Conservation (phyloP, 768 basidiomycete genomes). For the Trametes maxima region DNA sequence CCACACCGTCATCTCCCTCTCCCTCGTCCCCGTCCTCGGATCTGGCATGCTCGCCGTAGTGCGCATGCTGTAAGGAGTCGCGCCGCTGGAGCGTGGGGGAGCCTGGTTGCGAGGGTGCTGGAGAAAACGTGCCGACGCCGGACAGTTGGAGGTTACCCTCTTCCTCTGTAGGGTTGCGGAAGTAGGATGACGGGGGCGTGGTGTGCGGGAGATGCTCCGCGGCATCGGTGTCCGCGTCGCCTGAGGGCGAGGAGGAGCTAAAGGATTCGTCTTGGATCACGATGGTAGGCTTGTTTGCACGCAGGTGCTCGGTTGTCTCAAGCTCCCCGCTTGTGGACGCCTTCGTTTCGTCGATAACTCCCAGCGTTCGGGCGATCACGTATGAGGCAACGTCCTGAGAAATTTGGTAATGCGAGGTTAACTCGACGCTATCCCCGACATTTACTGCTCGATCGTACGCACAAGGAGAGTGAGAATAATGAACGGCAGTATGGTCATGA, state of each 20-base stretch:
- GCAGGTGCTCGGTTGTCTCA: constrained; percentile 7
- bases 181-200: constrained; percentile 20
- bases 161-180: constrained; percentile 25
- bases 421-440: background rate
- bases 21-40: constrained; percentile 11
- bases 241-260: constrained; percentile 3
- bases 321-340: constrained; percentile 59
- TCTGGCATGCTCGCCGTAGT: constrained; percentile 6
- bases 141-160: constrained; percentile 55
- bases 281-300: constrained; percentile 13
- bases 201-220: constrained; percentile 1
- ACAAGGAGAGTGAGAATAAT: constrained; percentile 69
- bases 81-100: constrained; percentile 53
- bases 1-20: constrained; percentile 1
- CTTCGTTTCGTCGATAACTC: constrained; percentile 72
- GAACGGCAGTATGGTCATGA: constrained; percentile 49
- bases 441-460: constrained; percentile 14
- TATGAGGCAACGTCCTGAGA: constrained; percentile 78
- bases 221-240: background rate
- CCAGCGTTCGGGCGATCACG: constrained; percentile 79
- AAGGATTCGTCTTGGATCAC: constrained; percentile 18
- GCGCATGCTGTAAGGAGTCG: constrained; percentile 22
- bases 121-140: constrained; percentile 75
- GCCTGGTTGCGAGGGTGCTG: constrained; percentile 63
- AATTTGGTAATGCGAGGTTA: background rate